Conservation (phyloP, 257 asterid species). For the Gardenia jasminoides region DNA sequence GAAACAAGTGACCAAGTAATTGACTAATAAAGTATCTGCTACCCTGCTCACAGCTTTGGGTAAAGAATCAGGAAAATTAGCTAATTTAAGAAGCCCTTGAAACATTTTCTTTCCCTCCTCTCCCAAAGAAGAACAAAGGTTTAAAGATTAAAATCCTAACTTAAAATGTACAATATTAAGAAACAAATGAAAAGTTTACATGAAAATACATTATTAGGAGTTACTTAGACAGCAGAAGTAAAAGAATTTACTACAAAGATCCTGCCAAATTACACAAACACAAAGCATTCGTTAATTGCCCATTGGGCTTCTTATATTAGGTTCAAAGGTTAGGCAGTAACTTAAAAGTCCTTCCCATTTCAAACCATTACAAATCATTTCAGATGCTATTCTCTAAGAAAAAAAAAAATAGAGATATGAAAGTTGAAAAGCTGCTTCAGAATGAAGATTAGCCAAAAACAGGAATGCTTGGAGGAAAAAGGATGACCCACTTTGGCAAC, state of each 20-base stretch:
- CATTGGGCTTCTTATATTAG: not conserved
- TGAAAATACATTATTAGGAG: not conserved
- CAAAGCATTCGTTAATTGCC: not conserved
- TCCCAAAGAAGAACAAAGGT: not conserved
- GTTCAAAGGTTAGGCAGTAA: not conserved
- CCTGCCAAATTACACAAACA: not conserved
- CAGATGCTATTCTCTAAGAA: too few species aligned
- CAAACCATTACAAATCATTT: not conserved
- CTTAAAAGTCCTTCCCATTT: not conserved
- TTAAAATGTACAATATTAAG: not conserved
- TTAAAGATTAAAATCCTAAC: not conserved
- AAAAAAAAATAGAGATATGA: not conserved
- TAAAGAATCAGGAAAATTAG: not conserved
- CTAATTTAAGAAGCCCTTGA: not conserved
- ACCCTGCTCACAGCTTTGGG: not conserved
- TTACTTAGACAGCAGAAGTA: not conserved
- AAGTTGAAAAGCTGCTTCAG: not conserved
- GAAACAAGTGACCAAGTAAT: not conserved
- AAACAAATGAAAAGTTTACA: not conserved
- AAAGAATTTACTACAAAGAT: not conserved
- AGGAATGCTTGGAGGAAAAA: constrained; percentile 25
- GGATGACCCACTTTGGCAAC: constrained; percentile 71
- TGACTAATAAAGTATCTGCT: not conserved
- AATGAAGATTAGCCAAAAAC: not conserved
- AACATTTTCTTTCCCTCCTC: not conserved